Percentiles rank a stretch among this genome's conserved stretches.
Evolutionary conservation across 2,329 filamentous ascomycete genomes (phyloP).

Genomic region (Lachnum nothofagi): DNA sequence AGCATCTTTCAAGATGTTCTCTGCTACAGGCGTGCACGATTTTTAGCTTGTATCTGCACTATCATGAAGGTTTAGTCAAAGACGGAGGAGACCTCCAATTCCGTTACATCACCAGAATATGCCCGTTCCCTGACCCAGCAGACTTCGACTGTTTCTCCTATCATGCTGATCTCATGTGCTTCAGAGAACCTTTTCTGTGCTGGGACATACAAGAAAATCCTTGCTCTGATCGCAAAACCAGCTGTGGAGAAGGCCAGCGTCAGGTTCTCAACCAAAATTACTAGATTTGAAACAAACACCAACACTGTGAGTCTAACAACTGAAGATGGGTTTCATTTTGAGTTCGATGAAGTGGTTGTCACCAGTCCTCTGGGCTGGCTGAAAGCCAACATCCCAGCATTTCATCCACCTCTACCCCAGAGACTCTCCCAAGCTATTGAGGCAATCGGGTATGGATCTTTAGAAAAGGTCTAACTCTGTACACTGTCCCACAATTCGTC

Average conservation of each 20-base stretch:
- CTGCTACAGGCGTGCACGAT: too few relatives aligned
- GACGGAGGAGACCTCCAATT: too few relatives aligned
- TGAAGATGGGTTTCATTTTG: constrained; percentile 13
- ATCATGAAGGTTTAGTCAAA: too few relatives aligned
- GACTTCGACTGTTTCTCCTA: too few relatives aligned
- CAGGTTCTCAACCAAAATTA: constrained; percentile 24
- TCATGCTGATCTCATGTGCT: constrained; percentile 10
- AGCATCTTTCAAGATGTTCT: too few relatives aligned
- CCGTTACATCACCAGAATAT: too few relatives aligned
- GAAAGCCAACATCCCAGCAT: constrained; percentile 38
- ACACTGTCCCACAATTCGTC: background rate
- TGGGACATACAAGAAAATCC: constrained; percentile 31
- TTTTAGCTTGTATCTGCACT: too few relatives aligned
- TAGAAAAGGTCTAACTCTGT: constrained; percentile 44
- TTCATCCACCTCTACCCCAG: constrained; percentile 40
- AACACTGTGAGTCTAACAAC: constrained; percentile 16
- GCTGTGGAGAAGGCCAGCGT: constrained; percentile 23
- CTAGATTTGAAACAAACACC: constrained; percentile 11
- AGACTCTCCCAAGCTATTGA: constrained; percentile 43
- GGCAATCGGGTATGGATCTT: constrained; percentile 41
- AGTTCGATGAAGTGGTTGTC: constrained; percentile 43
- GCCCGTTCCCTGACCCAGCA: too few relatives aligned
- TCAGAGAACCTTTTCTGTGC: constrained; percentile 31
- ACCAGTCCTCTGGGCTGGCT: constrained; percentile 49
- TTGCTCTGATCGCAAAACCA: constrained; percentile 26